Conservation (phyloP, 805 yeast genomes). For the Diddensiella santjacobensis region DNA sequence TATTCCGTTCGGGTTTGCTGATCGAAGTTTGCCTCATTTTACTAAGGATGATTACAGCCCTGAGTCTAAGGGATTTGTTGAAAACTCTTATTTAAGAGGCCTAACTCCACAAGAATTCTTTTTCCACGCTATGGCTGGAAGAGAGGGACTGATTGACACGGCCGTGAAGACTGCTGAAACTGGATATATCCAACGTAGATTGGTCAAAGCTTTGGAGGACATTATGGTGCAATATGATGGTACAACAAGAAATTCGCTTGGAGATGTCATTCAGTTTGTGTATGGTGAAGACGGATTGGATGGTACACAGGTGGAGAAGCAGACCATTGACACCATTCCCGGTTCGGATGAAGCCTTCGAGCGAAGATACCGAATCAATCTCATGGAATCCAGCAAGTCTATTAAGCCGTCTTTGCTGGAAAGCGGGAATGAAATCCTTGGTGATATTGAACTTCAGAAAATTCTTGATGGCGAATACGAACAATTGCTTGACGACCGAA, state of each 20-base stretch:
- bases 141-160: constrained; percentile 99
- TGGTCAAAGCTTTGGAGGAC: constrained; percentile 94
- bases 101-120: constrained; percentile 98
- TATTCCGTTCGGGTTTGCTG: constrained; percentile 95
- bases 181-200: constrained; percentile 97
- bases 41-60: constrained; percentile 98
- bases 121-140: constrained; percentile 99
- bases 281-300: constrained; percentile 99
- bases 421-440: constrained; percentile 84
- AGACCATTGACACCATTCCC: constrained; percentile 90
- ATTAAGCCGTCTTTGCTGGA: constrained; percentile 74
- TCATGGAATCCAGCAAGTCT: constrained; percentile 61
- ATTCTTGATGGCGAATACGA: constrained; percentile 78
- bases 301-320: constrained; percentile 97
- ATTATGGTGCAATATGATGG: constrained; percentile 98
- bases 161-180: constrained; percentile 99
- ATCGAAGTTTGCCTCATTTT: constrained; percentile 95
- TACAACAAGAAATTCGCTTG: constrained; percentile 95
- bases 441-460: constrained; percentile 80
- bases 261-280: constrained; percentile 91
- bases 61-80: constrained; percentile 96
- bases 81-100: constrained; percentile 95
- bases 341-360: constrained; percentile 85
- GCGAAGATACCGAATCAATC: constrained; percentile 77
- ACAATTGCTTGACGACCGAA: constrained; percentile 75